These are phyloP conservation scores for Serpula lacrymans DNA, from an alignment of 768 basidiomycete species.

Conservation along the genomic window DNA sequence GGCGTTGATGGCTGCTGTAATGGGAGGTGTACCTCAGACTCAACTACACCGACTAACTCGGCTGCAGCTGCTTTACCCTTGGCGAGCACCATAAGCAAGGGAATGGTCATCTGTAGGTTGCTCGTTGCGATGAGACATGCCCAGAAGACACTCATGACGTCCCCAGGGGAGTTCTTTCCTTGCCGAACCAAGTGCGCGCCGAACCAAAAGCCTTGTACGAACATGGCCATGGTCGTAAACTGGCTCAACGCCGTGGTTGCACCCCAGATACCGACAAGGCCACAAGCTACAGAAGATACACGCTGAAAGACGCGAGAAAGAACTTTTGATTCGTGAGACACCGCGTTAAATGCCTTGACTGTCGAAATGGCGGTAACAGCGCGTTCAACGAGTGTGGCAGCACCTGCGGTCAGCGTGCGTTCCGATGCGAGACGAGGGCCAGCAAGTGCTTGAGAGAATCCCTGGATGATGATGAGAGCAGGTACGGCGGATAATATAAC, in stretches of 20 bases:
- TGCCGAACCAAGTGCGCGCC: slow-evolving; percentile 85
- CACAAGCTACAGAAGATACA: slow-evolving; percentile 45
- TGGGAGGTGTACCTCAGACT: too few relatives aligned
- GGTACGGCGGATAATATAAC: slow-evolving; percentile 93
- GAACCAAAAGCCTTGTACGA: slow-evolving; percentile 97
- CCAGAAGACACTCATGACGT: slow-evolving; percentile 98
- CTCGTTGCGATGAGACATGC: slow-evolving; percentile 88
- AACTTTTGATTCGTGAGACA: slow-evolving; percentile 48
- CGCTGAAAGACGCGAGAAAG: slow-evolving; percentile 42
- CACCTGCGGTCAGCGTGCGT: slow-evolving; percentile 61
- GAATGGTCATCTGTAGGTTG: slow-evolving; percentile 85
- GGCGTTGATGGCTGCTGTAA: slow-evolving; percentile 39
- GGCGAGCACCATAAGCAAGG: slow-evolving; percentile 65
- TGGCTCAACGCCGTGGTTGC: slow-evolving; percentile 63
- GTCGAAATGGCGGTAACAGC: slow-evolving; percentile 75
- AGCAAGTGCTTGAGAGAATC: slow-evolving; percentile 65
- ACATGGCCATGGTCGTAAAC: slow-evolving; percentile 87
- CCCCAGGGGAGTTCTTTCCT: slow-evolving; percentile 63
- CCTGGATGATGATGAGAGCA: slow-evolving; percentile 71
- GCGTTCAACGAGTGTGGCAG: slow-evolving; percentile 78
- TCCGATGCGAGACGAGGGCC: slow-evolving; percentile 67
- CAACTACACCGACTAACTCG: slow-evolving; percentile 21
- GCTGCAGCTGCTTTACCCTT: slow-evolving; percentile 55
- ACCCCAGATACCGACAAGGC: slow-evolving; percentile 74
- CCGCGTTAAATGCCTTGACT: slow-evolving; percentile 91